These are phyloP conservation scores for Mycena olivaceomarginata DNA, from an alignment of 768 basidiomycete species.

Conservation along the genomic window DNA sequence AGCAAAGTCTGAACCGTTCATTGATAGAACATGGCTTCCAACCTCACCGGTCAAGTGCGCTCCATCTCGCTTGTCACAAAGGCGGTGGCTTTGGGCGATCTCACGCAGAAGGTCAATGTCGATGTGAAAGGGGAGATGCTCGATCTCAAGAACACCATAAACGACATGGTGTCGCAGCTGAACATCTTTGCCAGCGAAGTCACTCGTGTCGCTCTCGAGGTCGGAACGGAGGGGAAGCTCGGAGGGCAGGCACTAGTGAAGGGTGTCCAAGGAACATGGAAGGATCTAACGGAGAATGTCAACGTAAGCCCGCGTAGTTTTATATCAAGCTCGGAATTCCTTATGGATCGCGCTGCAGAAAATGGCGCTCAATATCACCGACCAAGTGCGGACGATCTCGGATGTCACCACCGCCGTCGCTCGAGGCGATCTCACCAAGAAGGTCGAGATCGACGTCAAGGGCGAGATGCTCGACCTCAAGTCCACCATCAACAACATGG, in stretches of 20 bases:
- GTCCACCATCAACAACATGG: constrained; percentile 89
- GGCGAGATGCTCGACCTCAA: constrained; percentile 93
- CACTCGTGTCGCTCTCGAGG: constrained; percentile 89
- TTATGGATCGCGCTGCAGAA: constrained; percentile 73
- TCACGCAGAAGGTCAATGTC: constrained; percentile 84
- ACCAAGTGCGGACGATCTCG: constrained; percentile 89
- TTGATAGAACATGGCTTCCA: constrained; percentile 50
- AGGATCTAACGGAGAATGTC: constrained; percentile 86
- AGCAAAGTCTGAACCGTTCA: neutral
- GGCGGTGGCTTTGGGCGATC: constrained; percentile 84
- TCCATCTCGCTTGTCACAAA: constrained; percentile 88
- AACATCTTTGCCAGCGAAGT: constrained; percentile 79
- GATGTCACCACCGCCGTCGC: constrained; percentile 94
- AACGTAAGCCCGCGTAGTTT: constrained; percentile 47
- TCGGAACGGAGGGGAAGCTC: constrained; percentile 92
- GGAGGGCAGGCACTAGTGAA: constrained; percentile 93
- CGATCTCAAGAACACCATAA: constrained; percentile 82
- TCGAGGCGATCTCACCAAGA: constrained; percentile 92
- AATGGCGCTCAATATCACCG: constrained; percentile 86
- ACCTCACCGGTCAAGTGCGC: constrained; percentile 84
- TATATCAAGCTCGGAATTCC: neutral
- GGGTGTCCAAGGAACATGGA: constrained; percentile 95
- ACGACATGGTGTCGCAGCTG: constrained; percentile 68
- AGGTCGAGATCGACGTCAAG: constrained; percentile 93
- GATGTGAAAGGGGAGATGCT: constrained; percentile 90